Conservation (phyloP, 2,329 filamentous ascomycete species). For the Paracoccidioides lutzii region DNA sequence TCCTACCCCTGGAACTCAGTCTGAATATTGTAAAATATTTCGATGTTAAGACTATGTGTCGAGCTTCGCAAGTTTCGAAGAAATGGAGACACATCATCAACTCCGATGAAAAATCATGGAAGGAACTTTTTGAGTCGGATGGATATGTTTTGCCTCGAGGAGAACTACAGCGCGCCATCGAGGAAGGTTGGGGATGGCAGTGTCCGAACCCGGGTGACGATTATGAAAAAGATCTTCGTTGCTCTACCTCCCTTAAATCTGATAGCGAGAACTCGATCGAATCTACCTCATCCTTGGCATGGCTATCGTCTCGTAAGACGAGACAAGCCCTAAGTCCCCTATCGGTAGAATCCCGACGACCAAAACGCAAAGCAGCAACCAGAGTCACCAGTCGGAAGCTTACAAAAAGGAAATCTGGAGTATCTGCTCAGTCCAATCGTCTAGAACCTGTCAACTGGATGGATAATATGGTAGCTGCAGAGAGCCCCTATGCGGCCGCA, state of each 20-base stretch:
- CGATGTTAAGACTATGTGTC: slow-evolving; percentile 73
- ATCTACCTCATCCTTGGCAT: slow-evolving; percentile 11
- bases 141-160: slow-evolving; percentile 66
- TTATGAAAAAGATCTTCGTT: slow-evolving; percentile 68
- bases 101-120: slow-evolving; percentile 91
- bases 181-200: slow-evolving; percentile 96
- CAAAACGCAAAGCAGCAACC: slow-evolving; percentile 38
- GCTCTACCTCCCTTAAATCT: slow-evolving; percentile 28
- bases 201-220: slow-evolving; percentile 63
- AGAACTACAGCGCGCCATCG: slow-evolving; percentile 73
- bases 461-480: slow-evolving; percentile 41
- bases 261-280: slow-evolving; percentile 26
- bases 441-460: slow-evolving; percentile 34
- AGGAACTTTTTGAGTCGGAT: slow-evolving; percentile 74
- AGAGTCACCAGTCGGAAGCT: slow-evolving; percentile 39
- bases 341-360: slow-evolving; percentile 16
- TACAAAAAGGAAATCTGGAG: slow-evolving; percentile 42
- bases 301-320: slow-evolving; percentile 16
- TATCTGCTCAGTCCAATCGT: slow-evolving; percentile 24
- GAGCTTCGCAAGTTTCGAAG: slow-evolving; percentile 83
- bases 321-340: slow-evolving; percentile 13
- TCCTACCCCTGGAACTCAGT: slow-evolving; percentile 74
- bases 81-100: slow-evolving; percentile 86
- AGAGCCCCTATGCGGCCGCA: slow-evolving; percentile 69
- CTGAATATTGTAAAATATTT: slow-evolving; percentile 80